These are phyloP conservation scores for Dictyostelium brefeldianum DNA, from an alignment of 78 protist genomes.

Conservation along the genomic window DNA sequence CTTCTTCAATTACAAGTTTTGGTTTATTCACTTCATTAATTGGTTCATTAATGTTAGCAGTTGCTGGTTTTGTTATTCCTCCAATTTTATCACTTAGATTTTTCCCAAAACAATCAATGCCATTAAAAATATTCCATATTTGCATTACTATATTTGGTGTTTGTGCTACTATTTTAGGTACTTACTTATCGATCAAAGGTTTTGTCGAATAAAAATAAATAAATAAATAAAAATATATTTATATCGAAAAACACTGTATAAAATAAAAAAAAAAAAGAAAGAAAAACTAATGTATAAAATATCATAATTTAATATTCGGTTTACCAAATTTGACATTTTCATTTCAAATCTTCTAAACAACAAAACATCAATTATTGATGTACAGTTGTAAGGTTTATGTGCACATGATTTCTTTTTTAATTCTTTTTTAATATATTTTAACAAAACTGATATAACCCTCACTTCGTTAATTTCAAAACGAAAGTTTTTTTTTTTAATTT, in stretches of 20 bases:
- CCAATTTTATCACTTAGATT: conserved; percentile 36
- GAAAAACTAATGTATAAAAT: not conserved
- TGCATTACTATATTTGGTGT: conserved; percentile 48
- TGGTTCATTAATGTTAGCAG: conserved; percentile 69
- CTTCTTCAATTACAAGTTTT: conserved; percentile 35
- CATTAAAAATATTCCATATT: conserved; percentile 1
- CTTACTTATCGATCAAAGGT: conserved; percentile 37
- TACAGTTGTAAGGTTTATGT: too few species aligned
- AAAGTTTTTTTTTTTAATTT: not conserved
- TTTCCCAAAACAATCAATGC: conserved; percentile 17
- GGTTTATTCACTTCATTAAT: conserved; percentile 45
- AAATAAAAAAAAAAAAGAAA: not conserved
- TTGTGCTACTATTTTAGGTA: conserved; percentile 47
- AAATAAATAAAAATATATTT: not conserved
- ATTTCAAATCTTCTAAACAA: too few species aligned
- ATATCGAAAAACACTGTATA: not conserved
- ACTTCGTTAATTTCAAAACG: too few species aligned
- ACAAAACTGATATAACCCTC: too few species aligned
- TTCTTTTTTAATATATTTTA: too few species aligned
- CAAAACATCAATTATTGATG: not conserved
- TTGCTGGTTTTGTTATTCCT: conserved; percentile 67
- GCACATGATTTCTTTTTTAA: too few species aligned
- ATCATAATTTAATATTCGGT: too few species aligned
- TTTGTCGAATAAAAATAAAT: not conserved
- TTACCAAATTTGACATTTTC: too few species aligned